A percentile compares a stretch with the other conserved stretches of the same genome.
Conservation (phyloP, 2,329 filamentous ascomycete species). For the Elsinoe batatas region DNA sequence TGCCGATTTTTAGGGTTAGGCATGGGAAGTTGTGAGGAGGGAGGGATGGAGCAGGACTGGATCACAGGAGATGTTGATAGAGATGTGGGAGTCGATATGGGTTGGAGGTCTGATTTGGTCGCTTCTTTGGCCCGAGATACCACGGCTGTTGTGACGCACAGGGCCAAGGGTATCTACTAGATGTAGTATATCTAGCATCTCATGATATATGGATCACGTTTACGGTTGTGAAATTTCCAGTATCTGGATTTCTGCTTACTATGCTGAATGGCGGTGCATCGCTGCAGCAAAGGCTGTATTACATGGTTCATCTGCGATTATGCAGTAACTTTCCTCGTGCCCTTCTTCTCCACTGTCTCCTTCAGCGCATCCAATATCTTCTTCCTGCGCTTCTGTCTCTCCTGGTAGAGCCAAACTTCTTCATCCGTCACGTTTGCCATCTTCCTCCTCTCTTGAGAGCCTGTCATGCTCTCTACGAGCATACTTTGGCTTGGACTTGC, state of each 20-base stretch:
- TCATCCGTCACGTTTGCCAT: constrained; percentile 33
- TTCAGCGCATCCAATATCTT: constrained; percentile 31
- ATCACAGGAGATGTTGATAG: background rate
- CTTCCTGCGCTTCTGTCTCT: constrained; percentile 28
- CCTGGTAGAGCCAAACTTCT: constrained; percentile 30
- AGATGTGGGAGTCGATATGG: background rate
- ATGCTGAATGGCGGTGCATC: no score
- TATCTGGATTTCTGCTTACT: no score
- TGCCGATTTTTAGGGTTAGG: constrained; percentile 68
- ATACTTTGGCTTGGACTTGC: constrained; percentile 19
- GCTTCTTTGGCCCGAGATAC: background rate
- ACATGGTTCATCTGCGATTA: background rate
- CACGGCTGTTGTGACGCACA: no score
- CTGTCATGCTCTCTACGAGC: constrained; percentile 19
- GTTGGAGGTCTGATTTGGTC: background rate
- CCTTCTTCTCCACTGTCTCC: constrained; percentile 19
- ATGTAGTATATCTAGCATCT: no score
- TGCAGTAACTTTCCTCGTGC: constrained; percentile 13
- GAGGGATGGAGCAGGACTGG: background rate
- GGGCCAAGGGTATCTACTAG: no score
- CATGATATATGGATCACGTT: no score
- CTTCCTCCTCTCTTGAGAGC: constrained; percentile 26
- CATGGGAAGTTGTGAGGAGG: constrained; percentile 40
- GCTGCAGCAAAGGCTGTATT: background rate
- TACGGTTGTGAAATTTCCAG: no score